Conservation (phyloP, 192 early-diverging fungal genomes). For the Coemansia sp. region DNA sequence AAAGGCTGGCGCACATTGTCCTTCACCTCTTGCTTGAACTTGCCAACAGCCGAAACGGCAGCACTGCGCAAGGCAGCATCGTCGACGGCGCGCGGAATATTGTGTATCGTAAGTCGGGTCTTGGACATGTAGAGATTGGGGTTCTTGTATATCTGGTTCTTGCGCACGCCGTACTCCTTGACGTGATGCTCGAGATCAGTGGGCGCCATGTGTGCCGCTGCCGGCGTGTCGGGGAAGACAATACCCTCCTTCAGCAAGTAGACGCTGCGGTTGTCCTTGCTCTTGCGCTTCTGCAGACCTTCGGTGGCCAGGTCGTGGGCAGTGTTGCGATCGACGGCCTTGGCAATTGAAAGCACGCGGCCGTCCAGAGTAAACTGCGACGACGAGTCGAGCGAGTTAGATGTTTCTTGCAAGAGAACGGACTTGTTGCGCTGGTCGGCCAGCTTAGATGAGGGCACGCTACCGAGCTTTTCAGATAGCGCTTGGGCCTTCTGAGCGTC, state of each 20-base stretch:
- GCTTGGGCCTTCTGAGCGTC: slow-evolving; percentile 68
- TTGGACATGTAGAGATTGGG: slow-evolving; percentile 89
- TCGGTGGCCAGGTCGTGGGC: slow-evolving; percentile 69
- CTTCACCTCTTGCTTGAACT: slow-evolving; percentile 78
- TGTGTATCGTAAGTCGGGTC: slow-evolving; percentile 88
- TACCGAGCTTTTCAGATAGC: slow-evolving; percentile 57
- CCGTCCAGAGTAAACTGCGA: slow-evolving; percentile 75
- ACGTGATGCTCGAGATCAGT: slow-evolving; percentile 84
- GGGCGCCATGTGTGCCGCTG: slow-evolving; percentile 69
- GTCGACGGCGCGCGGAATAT: slow-evolving; percentile 74
- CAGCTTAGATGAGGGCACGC: slow-evolving; percentile 37
- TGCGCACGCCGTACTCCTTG: slow-evolving; percentile 79
- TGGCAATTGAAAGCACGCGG: slow-evolving; percentile 79
- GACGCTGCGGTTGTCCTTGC: slow-evolving; percentile 81
- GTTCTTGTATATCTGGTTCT: slow-evolving; percentile 79
- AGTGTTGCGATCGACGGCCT: slow-evolving; percentile 75
- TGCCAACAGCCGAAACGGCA: slow-evolving; percentile 66
- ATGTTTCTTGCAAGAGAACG: slow-evolving; percentile 56
- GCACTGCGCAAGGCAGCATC: slow-evolving; percentile 71
- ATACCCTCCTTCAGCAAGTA: slow-evolving; percentile 94
- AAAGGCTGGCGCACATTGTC: slow-evolving; percentile 51
- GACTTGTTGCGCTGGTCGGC: slow-evolving; percentile 52
- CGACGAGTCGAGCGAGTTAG: slow-evolving; percentile 30
- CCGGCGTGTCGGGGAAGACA: slow-evolving; percentile 83
- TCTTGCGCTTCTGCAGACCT: slow-evolving; percentile 64